These are phyloP conservation scores for Aspergillus wentii DNA, from an alignment of 495 filamentous ascomycete genomes.

Conservation along the genomic window DNA sequence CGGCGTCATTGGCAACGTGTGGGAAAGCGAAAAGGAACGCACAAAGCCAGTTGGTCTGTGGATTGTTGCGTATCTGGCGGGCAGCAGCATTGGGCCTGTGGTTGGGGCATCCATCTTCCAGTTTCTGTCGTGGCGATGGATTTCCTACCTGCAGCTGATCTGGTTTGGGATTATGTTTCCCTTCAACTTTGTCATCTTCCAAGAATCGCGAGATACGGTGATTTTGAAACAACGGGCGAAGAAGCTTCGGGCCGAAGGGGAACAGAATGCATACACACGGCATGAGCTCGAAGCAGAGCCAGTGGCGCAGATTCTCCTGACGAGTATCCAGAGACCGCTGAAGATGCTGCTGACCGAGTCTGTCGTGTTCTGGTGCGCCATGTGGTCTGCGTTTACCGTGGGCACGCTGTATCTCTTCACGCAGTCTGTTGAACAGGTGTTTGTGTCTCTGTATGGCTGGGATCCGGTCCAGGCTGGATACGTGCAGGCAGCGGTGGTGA, in stretches of 20 bases:
- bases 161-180: constrained; percentile 36
- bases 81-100: constrained; percentile 43
- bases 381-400: constrained; percentile 48
- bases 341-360: constrained; percentile 47
- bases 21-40: constrained; percentile 30
- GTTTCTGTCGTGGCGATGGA: constrained; percentile 43
- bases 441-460: constrained; percentile 27
- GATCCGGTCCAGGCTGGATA: constrained; percentile 26
- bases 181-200: constrained; percentile 31
- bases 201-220: constrained; percentile 37
- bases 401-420: constrained; percentile 49
- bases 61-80: constrained; percentile 35
- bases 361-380: constrained; percentile 45
- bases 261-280: constrained; percentile 26
- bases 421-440: constrained; percentile 40
- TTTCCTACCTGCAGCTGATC: constrained; percentile 45
- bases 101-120: constrained; percentile 38
- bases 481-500: constrained; percentile 33
- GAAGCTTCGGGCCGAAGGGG: constrained; percentile 21
- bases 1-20: constrained; percentile 46
- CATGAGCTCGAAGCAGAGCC: constrained; percentile 30
- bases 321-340: constrained; percentile 33
- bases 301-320: constrained; percentile 14
- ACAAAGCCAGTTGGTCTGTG: constrained; percentile 45
- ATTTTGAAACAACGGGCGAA: constrained; percentile 33